phyloP scores from a whole-genome alignment of 2,329 filamentous ascomycete species.

The Aspergillus spinulosporus region DNA sequence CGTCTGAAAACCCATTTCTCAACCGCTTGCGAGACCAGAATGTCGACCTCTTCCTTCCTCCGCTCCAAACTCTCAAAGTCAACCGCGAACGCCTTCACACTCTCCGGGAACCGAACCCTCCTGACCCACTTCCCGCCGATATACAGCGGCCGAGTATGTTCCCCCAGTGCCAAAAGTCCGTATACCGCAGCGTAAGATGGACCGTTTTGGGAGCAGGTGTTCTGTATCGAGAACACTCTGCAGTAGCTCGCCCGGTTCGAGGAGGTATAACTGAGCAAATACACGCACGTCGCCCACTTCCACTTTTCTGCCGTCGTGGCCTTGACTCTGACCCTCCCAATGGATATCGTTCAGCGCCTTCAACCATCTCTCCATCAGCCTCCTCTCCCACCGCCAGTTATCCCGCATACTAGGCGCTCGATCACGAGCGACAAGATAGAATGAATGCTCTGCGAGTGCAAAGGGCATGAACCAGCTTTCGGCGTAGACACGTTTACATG shows the following conservation, averaged over 20 bases:
- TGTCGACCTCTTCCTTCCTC: constrained; percentile 48
- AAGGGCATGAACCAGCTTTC: constrained; percentile 50
- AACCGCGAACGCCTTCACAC: constrained; percentile 44
- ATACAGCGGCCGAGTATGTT: constrained; percentile 32
- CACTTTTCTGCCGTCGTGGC: constrained; percentile 20
- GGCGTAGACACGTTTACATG: constrained; percentile 46
- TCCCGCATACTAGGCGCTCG: constrained; percentile 32
- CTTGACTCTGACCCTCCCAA: neutral
- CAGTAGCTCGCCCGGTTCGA: constrained; percentile 35
- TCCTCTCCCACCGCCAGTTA: neutral
- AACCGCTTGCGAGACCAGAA: constrained; percentile 44
- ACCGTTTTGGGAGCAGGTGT: constrained; percentile 40
- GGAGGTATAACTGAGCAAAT: constrained; percentile 47
- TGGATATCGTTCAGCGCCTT: neutral
- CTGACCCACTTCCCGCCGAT: constrained; percentile 43
- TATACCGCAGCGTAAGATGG: constrained; percentile 51
- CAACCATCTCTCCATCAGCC: constrained; percentile 21
- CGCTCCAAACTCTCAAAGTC: constrained; percentile 53
- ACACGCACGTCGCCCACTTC: constrained; percentile 39
- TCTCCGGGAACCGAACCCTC: constrained; percentile 30
- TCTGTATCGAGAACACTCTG: constrained; percentile 27
- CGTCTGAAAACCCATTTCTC: constrained; percentile 39
- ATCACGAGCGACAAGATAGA: constrained; percentile 37
- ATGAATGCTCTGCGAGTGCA: constrained; percentile 40
- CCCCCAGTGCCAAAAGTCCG: constrained; percentile 54